Percentiles rank a stretch among this genome's conserved stretches.
These are phyloP conservation scores for Penicillium psychrosexuale DNA, from an alignment of 2,329 filamentous ascomycete species.

Conservation along the genomic window DNA sequence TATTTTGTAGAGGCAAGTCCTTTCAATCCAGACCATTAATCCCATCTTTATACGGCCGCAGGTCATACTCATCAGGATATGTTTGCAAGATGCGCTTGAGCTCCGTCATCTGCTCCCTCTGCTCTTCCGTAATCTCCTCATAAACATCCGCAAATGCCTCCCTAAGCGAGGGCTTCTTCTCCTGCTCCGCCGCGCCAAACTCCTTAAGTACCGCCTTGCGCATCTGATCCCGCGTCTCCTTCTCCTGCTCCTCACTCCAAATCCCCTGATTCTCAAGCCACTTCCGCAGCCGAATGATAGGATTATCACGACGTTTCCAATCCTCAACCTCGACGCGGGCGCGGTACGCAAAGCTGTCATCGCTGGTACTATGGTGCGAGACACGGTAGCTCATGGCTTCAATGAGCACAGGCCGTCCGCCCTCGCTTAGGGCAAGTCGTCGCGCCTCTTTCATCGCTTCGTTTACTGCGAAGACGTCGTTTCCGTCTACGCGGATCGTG, in stretches of 20 bases:
- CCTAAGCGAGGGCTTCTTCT: conserved; percentile 54
- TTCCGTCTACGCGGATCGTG: conserved; percentile 88
- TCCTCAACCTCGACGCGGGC: conserved; percentile 90
- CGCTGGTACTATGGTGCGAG: conserved; percentile 92
- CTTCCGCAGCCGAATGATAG: conserved; percentile 78
- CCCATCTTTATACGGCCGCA: conserved; percentile 72
- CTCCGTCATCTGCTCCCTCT: conserved; percentile 70
- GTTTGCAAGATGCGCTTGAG: conserved; percentile 73
- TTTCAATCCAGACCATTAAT: conserved; percentile 57
- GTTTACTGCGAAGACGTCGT: conserved; percentile 85
- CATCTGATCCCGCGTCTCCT: conserved; percentile 61
- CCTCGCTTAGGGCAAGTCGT: conserved; percentile 71
- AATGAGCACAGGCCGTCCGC: conserved; percentile 79
- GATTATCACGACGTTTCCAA: conserved; percentile 88
- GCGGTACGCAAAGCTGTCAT: conserved; percentile 95
- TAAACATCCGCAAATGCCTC: conserved; percentile 81
- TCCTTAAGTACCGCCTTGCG: conserved; percentile 76
- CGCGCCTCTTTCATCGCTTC: conserved; percentile 76
- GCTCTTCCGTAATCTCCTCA: conserved; percentile 77
- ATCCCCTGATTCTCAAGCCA: conserved; percentile 80
- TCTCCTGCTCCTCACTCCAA: conserved; percentile 85
- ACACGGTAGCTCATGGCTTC: conserved; percentile 99
- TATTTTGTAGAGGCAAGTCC: conserved; percentile 63
- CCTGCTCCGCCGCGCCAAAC: conserved; percentile 67
- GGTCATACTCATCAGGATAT: conserved; percentile 91